Evolutionary conservation across 2,329 filamentous ascomycete species (phyloP), one percentile per base, ranked within the genome.

Genomic region (Orbilia quercus): DNA sequence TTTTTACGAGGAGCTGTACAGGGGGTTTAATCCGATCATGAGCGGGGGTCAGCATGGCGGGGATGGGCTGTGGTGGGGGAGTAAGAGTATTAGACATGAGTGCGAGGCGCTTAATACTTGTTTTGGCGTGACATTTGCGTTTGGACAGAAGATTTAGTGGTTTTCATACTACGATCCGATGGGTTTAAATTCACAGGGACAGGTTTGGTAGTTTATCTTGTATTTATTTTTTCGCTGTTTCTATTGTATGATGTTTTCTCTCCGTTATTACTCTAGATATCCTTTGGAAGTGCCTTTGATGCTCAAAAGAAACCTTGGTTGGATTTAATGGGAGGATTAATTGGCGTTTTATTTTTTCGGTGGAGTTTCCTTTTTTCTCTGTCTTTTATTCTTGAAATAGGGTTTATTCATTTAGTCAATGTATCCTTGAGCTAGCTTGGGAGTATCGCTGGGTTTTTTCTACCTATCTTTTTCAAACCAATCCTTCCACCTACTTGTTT

Each of bases 111-210:
- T 69, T 3, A 72, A 72, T 22, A 69, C 74, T 14, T 64, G 69
- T 40, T 75, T 75, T 40, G 74, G 74, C 5, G 54, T 69, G 22
- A 74, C 70, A 16, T 69, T 75, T 57, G 69, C 74, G 23, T 75
- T 75, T 44, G 74, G 62, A n/a, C 74, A 69, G 51, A 75, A 75
- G 53, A 66, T 72, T 2, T 72, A 40, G 9, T 9, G 53, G 31
- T 25, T 28, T 55, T 44, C 7, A 14, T 7, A 6, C 25, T 44
- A 16, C 7, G n/a, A 1, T 22, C 25, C n/a, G 22, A 38, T 25
- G n/a, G 16, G 25, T 59, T 20, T 36, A 34, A 22, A n/a, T n/a
- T n/a, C n/a, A n/a, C n/a, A n/a, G n/a, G n/a, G n/a, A n/a, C n/a
- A n/a, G 28, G 28, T 31, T 31, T 5, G 28, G 28, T 31, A n/a